Percentiles rank a stretch among this genome's conserved stretches.
Evolutionary conservation across 2,329 filamentous ascomycete species (phyloP).

Genomic region (Teratosphaeria pseudoeucalypti): DNA sequence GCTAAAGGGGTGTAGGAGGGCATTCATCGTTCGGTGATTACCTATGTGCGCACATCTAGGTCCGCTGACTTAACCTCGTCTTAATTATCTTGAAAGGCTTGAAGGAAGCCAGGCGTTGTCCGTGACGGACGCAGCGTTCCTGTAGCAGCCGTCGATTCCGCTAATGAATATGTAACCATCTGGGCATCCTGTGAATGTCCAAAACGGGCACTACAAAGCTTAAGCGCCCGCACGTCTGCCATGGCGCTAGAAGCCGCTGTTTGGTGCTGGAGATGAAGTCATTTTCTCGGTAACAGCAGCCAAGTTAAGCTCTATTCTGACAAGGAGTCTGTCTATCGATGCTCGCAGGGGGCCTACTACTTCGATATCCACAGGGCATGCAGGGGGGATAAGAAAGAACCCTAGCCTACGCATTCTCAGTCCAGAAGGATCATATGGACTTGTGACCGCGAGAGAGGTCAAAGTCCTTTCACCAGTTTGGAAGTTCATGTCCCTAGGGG

Average conservation of each 20-base stretch:
- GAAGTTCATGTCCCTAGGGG: neutral
- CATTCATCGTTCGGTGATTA: neutral
- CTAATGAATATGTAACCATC: neutral
- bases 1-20: neutral
- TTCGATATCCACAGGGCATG: neutral
- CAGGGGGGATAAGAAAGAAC: neutral
- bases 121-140: neutral
- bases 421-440: neutral
- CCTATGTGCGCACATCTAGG: neutral
- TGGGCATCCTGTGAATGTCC: neutral
- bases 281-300: neutral
- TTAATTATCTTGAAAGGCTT: neutral
- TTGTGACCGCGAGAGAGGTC: neutral
- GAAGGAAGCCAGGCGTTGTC: neutral
- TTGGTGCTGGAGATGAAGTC: neutral
- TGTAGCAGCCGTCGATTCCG: neutral
- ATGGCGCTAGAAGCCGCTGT: neutral
- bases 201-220: neutral
- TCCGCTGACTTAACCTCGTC: neutral
- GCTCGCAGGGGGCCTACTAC: neutral
- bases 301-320: neutral
- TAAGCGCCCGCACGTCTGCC: neutral
- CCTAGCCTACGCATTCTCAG: neutral
- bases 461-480: neutral
- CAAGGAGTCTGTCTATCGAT: neutral